Base-by-base conservation (phyloP, 169 alveolate species). In the Cryptosporidium baileyi region DNA sequence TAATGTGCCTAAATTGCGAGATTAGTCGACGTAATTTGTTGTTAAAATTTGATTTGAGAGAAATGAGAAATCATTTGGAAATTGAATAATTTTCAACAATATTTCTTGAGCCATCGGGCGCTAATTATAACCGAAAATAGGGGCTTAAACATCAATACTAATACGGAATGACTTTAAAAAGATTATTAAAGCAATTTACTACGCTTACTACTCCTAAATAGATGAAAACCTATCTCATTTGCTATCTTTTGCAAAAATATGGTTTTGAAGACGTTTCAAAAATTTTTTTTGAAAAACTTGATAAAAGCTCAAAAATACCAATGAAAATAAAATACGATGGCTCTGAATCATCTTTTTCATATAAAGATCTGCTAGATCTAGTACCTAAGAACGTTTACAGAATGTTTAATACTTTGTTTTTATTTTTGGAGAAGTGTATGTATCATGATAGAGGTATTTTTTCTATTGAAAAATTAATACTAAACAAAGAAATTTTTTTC, bases 231-330 rank as follows among this genome's bases (percentile, higher is more conserved):
- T 74, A 32, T 57, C 36, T 49, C 15, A 51, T 74, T 15, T 74
- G 85, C 22, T 17, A 38, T 51, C 15, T 74, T 22, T 40, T 74
- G 2, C 49, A 74, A 17, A 15, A 57, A 40, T 74, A 22, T 74
- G 85, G 85, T 54, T 49, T 74, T 4, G 67, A 74, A 15, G 85
- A 74, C 19, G 60, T 57, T 45, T 74, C 85, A 74, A 59, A 51
- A 44, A 40, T 8, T 3, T 51, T 57, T 54, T 74, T 38, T 74
- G 60, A 74, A 40, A 34, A 19, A 36, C 22, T 74, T n/a, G 17
- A 17, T 40, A 17, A 43, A 15, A 51, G 2, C 8, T 36, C 60
- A 8, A 38, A 51, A n/a, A n/a, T 74, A 0, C 63, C 85, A 28
- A 74, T 28, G 0, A 74, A 43, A 51, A 74, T 74, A 30, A 41